Base-by-base conservation (phyloP, 1,139 yeast genomes). In the Petasospora fabianii region DNA sequence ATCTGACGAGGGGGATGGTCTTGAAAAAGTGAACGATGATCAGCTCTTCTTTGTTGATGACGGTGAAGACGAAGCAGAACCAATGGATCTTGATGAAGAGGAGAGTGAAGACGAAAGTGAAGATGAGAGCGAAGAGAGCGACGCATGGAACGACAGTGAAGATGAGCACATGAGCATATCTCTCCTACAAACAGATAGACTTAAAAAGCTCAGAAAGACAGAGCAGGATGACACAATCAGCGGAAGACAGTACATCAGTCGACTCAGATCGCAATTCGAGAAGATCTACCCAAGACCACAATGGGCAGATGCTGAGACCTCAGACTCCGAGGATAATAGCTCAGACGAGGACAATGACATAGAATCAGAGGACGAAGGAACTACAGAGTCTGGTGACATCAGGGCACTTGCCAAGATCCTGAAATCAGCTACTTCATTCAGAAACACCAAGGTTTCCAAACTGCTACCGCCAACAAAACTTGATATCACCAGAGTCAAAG, bases 141-240 rank as follows among this genome's bases (percentile, higher is more conserved):
- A 69, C 43, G 96, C 88, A 7, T 94, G 99, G 99, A 64, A 64
- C 15, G 99, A 92, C 62, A 83, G 95, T 44, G 98, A 92, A 56
- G 98, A 92, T 59, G 97, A 90, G 50, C 70, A 69, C 39, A 54
- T 85, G 20, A 66, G 66, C 17, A 71, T 92, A 6, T 77, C 95
- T 1, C 64, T 94, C 22, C 61, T 69, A 8, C 59, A 75, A 2
- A 68, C 81, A 1, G 83, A 80, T 49, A 77, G 75, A 51, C 62
- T 84, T 35, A 80, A 77, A 53, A 92, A 92, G 63, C 70, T 94
- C 51, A 75, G 97, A 52, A 71, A 71, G 39, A 60, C 73, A 0
- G 82, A 77, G 46, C 62, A 64, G 3, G 97, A 92, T 49, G 66
- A 74, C 27, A 53, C 57, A 3, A 66, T 92, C 18, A 59, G 46